Evolutionary conservation across 805 yeast genomes (phyloP), one percentile per base, ranked within the genome.

Genomic region (Naumovozyma baii): DNA sequence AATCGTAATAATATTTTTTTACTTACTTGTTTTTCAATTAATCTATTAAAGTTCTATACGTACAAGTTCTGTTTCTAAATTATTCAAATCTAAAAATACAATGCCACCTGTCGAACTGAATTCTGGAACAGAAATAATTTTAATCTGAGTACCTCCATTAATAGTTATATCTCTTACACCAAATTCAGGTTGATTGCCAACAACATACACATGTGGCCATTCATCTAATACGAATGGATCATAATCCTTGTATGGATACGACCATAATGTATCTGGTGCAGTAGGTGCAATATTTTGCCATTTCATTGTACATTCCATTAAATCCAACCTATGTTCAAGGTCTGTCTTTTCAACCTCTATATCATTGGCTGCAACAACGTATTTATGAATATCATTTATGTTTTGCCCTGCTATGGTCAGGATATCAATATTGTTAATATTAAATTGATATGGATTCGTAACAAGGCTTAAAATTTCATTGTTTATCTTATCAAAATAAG

Each of bases 281-380:
- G 96, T 87, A 2, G 98, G 98, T 1, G 84, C 78, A 18, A 84
- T 67, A 53, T 85, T 85, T 52, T 87, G 90, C 95, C 96, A 88
- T 34, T 66, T 63, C 29, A 92, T 54, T 0, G 84, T 81, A 13
- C 76, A 68, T 49, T 79, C 83, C 65, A 90, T 69, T 50, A 80
- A 62, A 16, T 72, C 69, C 14, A 74, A 49, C 40, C 82, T 61
- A 49, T 57, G 48, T 42, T 52, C 44, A 48, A 60, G 37, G 14
- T 31, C 35, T 5, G 36, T 44, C 33, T 51, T 33, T 9, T 39
- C 54, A 14, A 52, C 50, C 15, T 52, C 53, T 7, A 22, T 7
- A 40, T 68, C 64, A 14, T 56, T 57, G 16, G 59, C 52, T 28
- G 78, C 70, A 20, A 68, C 62, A 41, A 72, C 54, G 51, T 90